phyloP scores from a whole-genome alignment of 1,284 basidiomycete species.

The Earliella scabrosa region DNA sequence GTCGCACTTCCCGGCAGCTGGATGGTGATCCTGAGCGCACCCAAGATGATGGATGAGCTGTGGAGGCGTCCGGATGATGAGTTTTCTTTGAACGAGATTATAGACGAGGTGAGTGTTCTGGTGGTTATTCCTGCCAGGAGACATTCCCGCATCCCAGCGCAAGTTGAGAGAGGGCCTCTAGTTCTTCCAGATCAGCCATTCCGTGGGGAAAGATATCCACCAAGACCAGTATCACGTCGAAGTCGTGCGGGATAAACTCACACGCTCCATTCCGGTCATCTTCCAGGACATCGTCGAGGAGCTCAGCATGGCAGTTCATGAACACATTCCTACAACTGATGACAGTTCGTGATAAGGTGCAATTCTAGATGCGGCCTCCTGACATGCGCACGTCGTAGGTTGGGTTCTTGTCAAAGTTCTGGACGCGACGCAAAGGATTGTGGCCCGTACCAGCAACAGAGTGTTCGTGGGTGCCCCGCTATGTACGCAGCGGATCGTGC shows the following conservation, averaged over 20 bases:
- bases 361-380: too few species aligned
- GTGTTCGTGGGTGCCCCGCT: constrained; percentile 34
- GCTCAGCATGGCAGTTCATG: constrained; percentile 25
- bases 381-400: constrained; percentile 13
- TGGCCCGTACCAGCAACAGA: constrained; percentile 31
- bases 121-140: not conserved
- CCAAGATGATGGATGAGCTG: constrained; percentile 33
- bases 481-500: constrained; percentile 22
- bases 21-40: constrained; percentile 32
- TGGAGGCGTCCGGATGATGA: constrained; percentile 35
- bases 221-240: constrained; percentile 32
- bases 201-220: constrained; percentile 26
- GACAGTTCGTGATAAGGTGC: constrained; percentile 23
- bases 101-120: constrained; percentile 30
- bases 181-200: constrained; percentile 24
- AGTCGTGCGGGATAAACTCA: constrained; percentile 30
- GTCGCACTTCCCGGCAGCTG: constrained; percentile 40
- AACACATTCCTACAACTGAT: constrained; percentile 17
- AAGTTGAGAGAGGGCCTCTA: not conserved
- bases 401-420: constrained; percentile 25
- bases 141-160: not conserved
- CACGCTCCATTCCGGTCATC: constrained; percentile 27
- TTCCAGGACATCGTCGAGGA: constrained; percentile 34
- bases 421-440: constrained; percentile 25
- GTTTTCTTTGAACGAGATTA: constrained; percentile 32